Conservation (phyloP, 371 early-diverging fungal genomes). For the Mucor plumbeus region DNA sequence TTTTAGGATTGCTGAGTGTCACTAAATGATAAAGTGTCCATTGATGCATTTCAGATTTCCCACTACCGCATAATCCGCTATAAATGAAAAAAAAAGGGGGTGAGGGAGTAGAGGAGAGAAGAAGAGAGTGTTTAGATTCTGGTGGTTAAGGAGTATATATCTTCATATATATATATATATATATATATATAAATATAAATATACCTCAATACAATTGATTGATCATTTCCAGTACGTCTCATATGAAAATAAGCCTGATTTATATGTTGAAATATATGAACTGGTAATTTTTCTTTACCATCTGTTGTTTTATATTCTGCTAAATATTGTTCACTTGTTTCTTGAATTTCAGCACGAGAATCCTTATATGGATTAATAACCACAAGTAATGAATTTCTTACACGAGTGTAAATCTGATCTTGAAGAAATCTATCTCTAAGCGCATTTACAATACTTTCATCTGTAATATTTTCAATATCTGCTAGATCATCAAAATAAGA, state of each 20-base stretch:
- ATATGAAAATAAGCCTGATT: conserved; percentile 52
- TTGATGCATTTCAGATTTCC: conserved; percentile 78
- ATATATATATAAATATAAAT: too few species aligned
- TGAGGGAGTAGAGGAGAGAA: neutral
- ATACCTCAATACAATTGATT: conserved; percentile 47
- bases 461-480: conserved; percentile 44
- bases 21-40: conserved; percentile 68
- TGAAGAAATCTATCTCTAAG: conserved; percentile 64
- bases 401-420: conserved; percentile 67
- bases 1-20: conserved; percentile 73
- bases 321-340: conserved; percentile 55
- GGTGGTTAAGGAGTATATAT: neutral
- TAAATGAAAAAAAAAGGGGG: neutral
- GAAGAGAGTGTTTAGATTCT: conserved; percentile 3
- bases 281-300: conserved; percentile 27
- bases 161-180: neutral
- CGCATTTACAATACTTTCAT: conserved; percentile 56
- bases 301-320: conserved; percentile 49
- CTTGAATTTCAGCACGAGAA: conserved; percentile 38
- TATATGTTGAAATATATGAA: conserved; percentile 47
- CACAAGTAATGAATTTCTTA: conserved; percentile 62
- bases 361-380: conserved; percentile 58
- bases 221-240: conserved; percentile 50
- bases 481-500: conserved; percentile 41
- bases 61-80: conserved; percentile 86